phyloP scores from a whole-genome alignment of 108 stramenopile genomes.

The Aurantiochytrium sp. region DNA sequence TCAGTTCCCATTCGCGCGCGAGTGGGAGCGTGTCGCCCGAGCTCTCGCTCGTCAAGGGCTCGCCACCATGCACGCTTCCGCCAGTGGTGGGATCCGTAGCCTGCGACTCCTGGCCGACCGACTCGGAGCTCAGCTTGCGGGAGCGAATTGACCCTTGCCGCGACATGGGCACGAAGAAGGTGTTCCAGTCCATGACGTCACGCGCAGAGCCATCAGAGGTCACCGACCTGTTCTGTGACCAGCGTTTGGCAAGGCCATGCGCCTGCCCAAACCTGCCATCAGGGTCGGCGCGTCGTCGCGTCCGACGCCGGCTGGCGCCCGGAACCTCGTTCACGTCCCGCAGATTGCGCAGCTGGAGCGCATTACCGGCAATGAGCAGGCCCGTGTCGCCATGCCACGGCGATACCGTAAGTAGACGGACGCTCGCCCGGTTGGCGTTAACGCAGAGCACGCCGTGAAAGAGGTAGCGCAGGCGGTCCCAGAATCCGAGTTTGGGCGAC shows the following conservation, averaged over 20 bases:
- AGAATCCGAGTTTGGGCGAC: slow-evolving; percentile 8
- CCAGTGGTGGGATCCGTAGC: neutral
- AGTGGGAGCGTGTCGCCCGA: no score
- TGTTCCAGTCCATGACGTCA: slow-evolving; percentile 26
- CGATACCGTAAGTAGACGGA: neutral
- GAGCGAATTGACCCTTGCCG: neutral
- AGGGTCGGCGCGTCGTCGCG: neutral
- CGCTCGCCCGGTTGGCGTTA: neutral
- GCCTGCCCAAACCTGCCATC: no score
- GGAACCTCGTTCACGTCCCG: neutral
- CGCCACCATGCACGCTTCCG: no score
- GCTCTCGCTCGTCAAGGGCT: no score
- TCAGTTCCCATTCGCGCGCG: neutral
- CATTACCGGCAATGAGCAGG: neutral
- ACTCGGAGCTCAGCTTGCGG: neutral
- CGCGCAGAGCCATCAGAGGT: neutral
- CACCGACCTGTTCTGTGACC: neutral
- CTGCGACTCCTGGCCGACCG: neutral
- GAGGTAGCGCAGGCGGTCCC: slow-evolving; percentile 16
- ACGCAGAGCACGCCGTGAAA: slow-evolving; percentile 5
- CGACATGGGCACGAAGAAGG: neutral
- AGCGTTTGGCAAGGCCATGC: neutral
- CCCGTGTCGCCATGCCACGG: slow-evolving; percentile 29
- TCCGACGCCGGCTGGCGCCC: neutral
- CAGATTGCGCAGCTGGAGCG: neutral